phyloP scores from a whole-genome alignment of 768 basidiomycete genomes.

The Cyathus striatus region DNA sequence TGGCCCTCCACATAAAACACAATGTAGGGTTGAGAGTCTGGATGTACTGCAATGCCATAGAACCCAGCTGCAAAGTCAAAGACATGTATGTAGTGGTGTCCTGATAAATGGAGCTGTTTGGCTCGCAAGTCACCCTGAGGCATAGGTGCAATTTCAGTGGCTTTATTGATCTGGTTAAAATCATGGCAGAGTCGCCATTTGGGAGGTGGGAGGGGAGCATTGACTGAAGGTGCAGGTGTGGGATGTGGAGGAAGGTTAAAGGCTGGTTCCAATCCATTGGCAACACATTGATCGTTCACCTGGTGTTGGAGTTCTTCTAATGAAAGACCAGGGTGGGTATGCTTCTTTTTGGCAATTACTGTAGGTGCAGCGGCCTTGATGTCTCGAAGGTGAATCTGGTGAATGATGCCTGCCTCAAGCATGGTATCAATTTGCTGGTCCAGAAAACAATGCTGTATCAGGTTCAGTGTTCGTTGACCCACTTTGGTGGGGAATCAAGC shows the following conservation, averaged over 20 bases:
- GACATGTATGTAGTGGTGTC: slow-evolving; percentile 25
- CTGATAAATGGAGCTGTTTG: slow-evolving; percentile 30
- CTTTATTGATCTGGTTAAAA: slow-evolving; percentile 26
- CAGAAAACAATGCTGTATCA: slow-evolving; percentile 19
- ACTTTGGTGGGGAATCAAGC: slow-evolving; percentile 20
- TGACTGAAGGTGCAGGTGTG: not conserved
- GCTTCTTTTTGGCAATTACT: slow-evolving; percentile 25
- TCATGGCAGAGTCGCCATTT: slow-evolving; percentile 32
- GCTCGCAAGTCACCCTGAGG: slow-evolving; percentile 30
- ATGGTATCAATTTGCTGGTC: slow-evolving; percentile 22
- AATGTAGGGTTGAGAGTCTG: slow-evolving; percentile 17
- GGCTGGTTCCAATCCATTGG: slow-evolving; percentile 10
- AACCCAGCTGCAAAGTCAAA: slow-evolving; percentile 37
- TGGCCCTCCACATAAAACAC: slow-evolving; percentile 30
- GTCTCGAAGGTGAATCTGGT: slow-evolving; percentile 12
- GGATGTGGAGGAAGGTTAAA: slow-evolving; percentile 9
- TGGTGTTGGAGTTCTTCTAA: slow-evolving; percentile 21
- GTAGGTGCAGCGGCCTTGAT: slow-evolving; percentile 26
- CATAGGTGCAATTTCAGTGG: slow-evolving; percentile 21
- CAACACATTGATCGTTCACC: slow-evolving; percentile 22
- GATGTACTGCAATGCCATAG: slow-evolving; percentile 14
- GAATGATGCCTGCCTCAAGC: slow-evolving; percentile 20
- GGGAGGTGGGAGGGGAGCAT: not conserved
- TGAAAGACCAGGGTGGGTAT: slow-evolving; percentile 15
- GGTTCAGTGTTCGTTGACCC: slow-evolving; percentile 17